Conservation (phyloP, 2,329 filamentous ascomycete genomes). For the Fusarium buharicum region DNA sequence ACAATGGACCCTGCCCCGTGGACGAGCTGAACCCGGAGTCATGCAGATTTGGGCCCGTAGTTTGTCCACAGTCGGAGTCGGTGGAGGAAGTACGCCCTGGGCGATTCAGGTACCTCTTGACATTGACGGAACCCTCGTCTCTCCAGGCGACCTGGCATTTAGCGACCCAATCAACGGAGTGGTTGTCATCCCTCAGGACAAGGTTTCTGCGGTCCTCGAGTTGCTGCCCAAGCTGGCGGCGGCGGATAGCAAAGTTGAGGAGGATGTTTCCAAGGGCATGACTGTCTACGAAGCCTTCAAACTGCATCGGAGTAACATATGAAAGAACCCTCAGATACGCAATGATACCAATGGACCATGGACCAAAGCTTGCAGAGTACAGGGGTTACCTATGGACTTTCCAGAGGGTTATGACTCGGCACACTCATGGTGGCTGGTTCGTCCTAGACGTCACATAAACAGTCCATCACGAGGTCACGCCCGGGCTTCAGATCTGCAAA, state of each 20-base stretch:
- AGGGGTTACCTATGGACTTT: neutral
- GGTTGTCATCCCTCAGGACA: slow-evolving; percentile 71
- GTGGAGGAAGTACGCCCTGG: slow-evolving; percentile 66
- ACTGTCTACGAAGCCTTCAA: slow-evolving; percentile 74
- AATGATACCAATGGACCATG: neutral
- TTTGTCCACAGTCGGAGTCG: slow-evolving; percentile 67
- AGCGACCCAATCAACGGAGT: slow-evolving; percentile 76
- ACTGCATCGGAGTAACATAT: slow-evolving; percentile 59
- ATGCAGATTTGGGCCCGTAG: slow-evolving; percentile 65
- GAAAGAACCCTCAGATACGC: slow-evolving; percentile 21
- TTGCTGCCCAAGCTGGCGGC: slow-evolving; percentile 62
- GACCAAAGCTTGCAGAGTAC: neutral
- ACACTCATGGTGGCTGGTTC: slow-evolving; percentile 5
- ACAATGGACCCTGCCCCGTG: slow-evolving; percentile 10
- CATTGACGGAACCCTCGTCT: slow-evolving; percentile 56
- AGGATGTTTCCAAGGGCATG: slow-evolving; percentile 70
- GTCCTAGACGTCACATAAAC: slow-evolving; percentile 4
- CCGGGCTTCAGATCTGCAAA: slow-evolving; percentile 14
- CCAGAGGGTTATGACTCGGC: neutral
- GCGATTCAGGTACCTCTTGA: slow-evolving; percentile 59
- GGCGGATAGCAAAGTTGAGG: slow-evolving; percentile 70
- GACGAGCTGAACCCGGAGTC: slow-evolving; percentile 33
- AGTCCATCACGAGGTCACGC: slow-evolving; percentile 5
- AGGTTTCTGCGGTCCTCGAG: slow-evolving; percentile 68
- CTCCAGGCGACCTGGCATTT: slow-evolving; percentile 74